Conservation (phyloP, 208 protist species). For the Trypanosoma scelopori region DNA sequence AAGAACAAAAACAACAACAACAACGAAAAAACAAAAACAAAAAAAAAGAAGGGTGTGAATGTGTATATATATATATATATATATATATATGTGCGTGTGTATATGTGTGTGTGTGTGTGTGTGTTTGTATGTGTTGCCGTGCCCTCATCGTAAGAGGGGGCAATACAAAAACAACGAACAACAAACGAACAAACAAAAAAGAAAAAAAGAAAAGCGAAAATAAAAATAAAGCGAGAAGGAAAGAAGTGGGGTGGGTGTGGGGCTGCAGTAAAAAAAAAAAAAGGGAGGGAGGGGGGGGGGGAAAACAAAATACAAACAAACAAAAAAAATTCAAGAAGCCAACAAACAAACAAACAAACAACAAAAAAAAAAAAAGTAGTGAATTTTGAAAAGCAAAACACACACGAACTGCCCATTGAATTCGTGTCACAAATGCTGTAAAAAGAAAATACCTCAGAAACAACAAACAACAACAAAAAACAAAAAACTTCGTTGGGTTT, state of each 20-base stretch:
- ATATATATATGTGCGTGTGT: too few relatives aligned
- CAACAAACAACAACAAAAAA: too few relatives aligned
- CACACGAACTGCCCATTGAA: conserved; percentile 2
- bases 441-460: too few relatives aligned
- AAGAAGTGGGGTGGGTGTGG: not conserved
- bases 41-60: too few relatives aligned
- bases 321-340: conserved; percentile 9
- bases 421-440: too few relatives aligned
- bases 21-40: too few relatives aligned
- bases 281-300: not conserved
- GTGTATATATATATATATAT: too few relatives aligned
- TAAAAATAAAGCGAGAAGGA: not conserved
- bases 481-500: too few relatives aligned
- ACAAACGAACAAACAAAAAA: not conserved
- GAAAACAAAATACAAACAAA: not conserved
- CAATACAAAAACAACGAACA: conserved; percentile 4
- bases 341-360: conserved; percentile 17
- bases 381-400: too few relatives aligned
- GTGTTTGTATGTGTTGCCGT: too few relatives aligned
- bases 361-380: conserved; percentile 20
- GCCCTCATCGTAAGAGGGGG: not conserved
- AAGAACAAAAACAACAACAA: too few relatives aligned
- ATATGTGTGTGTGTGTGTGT: too few relatives aligned
- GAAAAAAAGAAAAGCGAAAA: not conserved
- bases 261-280: conserved; percentile 9